Percentiles rank a stretch among this genome's conserved stretches.
These are phyloP conservation scores for Heterobasidion occidentale DNA, from an alignment of 1,284 basidiomycete genomes.

Conservation along the genomic window DNA sequence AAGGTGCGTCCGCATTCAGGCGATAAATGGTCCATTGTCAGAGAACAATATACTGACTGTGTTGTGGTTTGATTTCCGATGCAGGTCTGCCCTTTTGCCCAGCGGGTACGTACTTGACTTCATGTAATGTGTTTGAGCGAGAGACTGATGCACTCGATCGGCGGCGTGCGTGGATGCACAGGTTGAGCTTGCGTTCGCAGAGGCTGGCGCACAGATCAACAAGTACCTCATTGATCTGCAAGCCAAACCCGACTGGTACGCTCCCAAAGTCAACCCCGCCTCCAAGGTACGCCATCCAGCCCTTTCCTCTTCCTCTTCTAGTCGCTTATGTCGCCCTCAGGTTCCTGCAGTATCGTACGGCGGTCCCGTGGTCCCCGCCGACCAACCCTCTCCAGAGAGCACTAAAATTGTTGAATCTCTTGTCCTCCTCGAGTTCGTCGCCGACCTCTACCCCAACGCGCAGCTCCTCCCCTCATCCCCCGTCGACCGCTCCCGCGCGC, in stretches of 20 bases:
- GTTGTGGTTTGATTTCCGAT: neutral
- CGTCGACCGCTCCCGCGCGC: slow-evolving; percentile 43
- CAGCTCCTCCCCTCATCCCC: slow-evolving; percentile 46
- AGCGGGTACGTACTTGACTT: slow-evolving; percentile 3
- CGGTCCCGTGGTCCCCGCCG: slow-evolving; percentile 41
- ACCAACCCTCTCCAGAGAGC: slow-evolving; percentile 48
- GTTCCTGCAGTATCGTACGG: slow-evolving; percentile 53
- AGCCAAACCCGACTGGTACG: slow-evolving; percentile 63
- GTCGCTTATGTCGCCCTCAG: slow-evolving; percentile 15
- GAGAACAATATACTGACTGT: too few species aligned
- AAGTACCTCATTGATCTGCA: slow-evolving; percentile 45
- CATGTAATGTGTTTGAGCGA: neutral
- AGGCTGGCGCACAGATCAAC: slow-evolving; percentile 40
- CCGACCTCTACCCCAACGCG: slow-evolving; percentile 41
- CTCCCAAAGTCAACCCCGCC: slow-evolving; percentile 51
- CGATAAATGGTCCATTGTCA: too few species aligned
- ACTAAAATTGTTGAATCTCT: slow-evolving; percentile 54
- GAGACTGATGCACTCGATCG: neutral
- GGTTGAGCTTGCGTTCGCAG: slow-evolving; percentile 51
- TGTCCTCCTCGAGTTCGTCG: slow-evolving; percentile 55
- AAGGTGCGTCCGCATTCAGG: neutral
- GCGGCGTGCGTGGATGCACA: slow-evolving; percentile 13
- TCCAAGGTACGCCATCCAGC: slow-evolving; percentile 39
- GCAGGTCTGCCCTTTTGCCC: slow-evolving; percentile 7
- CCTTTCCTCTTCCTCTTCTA: neutral